phyloP scores from a whole-genome alignment of 306 rosid genomes.

The Dalbergia cultrata region DNA sequence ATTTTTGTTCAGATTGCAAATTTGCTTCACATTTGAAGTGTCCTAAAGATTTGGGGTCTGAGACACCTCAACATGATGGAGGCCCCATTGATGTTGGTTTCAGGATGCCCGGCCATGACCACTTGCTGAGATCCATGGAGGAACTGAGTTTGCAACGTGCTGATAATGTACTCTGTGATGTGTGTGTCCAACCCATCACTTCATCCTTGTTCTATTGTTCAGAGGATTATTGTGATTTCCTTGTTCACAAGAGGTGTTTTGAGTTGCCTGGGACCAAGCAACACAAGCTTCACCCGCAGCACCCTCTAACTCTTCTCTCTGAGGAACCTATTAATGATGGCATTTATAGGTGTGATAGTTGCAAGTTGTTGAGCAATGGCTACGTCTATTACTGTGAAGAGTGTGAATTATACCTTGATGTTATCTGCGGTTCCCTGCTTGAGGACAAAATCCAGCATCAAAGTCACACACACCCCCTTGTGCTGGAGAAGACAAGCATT shows the following conservation, averaged over 20 bases:
- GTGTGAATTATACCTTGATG: conserved; percentile 27
- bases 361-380: conserved; percentile 6
- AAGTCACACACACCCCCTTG: conserved; percentile 24
- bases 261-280: conserved; percentile 15
- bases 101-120: background rate
- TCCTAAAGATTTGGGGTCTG: no score
- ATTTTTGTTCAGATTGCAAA: background rate
- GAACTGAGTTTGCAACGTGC: background rate
- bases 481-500: background rate
- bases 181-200: conserved; percentile 5
- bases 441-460: background rate
- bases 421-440: background rate
- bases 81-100: background rate
- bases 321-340: conserved; percentile 30
- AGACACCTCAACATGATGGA: background rate
- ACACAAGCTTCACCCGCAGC: conserved; percentile 8
- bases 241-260: background rate
- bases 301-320: background rate
- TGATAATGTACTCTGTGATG: conserved; percentile 14
- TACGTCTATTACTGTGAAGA: conserved; percentile 22
- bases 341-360: conserved; percentile 21
- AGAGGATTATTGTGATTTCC: background rate
- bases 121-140: background rate
- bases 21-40: background rate
- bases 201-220: conserved; percentile 2